Evolutionary conservation across 257 asterid species (phyloP).

Genomic region (Solanum habrochaites): DNA sequence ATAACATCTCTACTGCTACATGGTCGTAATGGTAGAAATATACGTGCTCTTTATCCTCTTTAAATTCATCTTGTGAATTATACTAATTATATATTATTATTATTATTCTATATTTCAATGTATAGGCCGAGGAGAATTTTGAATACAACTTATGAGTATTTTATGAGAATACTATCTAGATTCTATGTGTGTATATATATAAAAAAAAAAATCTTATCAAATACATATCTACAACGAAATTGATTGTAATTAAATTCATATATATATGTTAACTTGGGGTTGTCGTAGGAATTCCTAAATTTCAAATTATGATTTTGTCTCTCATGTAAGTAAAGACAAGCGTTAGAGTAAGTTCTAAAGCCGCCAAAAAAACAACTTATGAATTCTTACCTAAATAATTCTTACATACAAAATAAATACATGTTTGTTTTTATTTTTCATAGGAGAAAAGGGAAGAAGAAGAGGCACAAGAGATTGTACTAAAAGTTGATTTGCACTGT

Average conservation of each 20-base stretch:
- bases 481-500: constrained; percentile 86
- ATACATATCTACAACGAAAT: not conserved
- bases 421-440: not conserved
- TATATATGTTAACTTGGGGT: not conserved
- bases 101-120: not conserved
- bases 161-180: not conserved
- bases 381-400: no score
- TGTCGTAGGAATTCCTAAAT: not conserved
- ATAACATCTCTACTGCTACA: accelerated
- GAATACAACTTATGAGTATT: not conserved
- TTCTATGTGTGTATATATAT: not conserved
- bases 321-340: not conserved
- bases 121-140: not conserved
- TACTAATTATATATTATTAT: not conserved
- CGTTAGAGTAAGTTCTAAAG: not conserved
- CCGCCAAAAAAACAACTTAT: not conserved
- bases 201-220: not conserved
- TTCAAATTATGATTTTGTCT: not conserved
- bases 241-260: not conserved
- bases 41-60: accelerated
- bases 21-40: accelerated
- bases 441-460: constrained; percentile 30
- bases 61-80: not conserved
- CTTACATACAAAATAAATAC: not conserved
- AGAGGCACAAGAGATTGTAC: constrained; percentile 37